Base-by-base conservation (phyloP, 2,329 filamentous ascomycete genomes). In the Beauveria scarabaeidicola region DNA sequence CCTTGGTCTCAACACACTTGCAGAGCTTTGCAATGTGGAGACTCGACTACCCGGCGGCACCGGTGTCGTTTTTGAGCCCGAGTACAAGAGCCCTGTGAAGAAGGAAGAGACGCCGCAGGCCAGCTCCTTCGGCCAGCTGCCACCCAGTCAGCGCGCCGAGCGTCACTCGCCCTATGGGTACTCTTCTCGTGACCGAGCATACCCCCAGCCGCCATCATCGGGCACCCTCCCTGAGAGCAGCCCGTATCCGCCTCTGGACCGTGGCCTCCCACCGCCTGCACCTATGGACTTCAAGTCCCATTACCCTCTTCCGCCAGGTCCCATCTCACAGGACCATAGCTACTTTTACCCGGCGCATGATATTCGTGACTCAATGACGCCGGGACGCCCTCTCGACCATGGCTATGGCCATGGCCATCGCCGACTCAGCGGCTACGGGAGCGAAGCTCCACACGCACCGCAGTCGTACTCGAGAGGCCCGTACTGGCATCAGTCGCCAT, bases 401-500 rank as follows among this genome's bases (percentile, higher is more conserved):
- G 66, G 63, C 23, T 73, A 69, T 48, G 65, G 66, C 32, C 64
- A 68, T 57, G 65, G 66, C 29, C 64, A 68, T 57, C 67, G 70
- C 17, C 71, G 69, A 13, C 63, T 71, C 64, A 70, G 70, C 48
- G 63, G 63, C 19, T 74, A 71, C 47, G 69, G 66, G 2, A 51
- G 61, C 8, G 72, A 74, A 25, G 17, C 36, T 15, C 55, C 60
- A 17, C 54, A 55, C 9, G 54, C 54, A 5, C 55, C 50, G 5
- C 62, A 68, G n/a, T 64, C 64, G 21, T 73, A 72, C 63, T 64
- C 65, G 47, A 69, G 67, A 38, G 56, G 56, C 8, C 44, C 69
- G 5, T 75, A 71, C 64, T 75, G 73, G 73, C 72, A 71, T 53
- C 70, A 67, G 36, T 66, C 64, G n/a, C 66, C 68, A 25, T 19